Evolutionary conservation across 1,284 basidiomycete species (phyloP), one percentile per base, ranked within the genome.

Genomic region (Puccinia triticina): DNA sequence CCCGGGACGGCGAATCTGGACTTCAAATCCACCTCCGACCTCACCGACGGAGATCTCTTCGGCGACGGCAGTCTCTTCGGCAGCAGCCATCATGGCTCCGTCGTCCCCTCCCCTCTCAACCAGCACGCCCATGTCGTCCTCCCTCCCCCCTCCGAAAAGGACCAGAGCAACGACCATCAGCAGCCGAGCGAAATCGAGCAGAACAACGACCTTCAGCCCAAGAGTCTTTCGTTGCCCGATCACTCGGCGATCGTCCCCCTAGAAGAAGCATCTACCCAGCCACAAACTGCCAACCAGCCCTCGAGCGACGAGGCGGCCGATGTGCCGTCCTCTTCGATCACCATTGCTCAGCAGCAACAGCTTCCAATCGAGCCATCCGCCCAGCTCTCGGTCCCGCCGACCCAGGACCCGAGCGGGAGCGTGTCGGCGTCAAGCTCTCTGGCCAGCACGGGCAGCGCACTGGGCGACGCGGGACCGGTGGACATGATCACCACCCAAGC

Each of bases 61-160:
- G 77, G 77, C 10, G 77, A 79, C 53, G 77, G 77, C 40, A 79
- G 77, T 59, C 77, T 79, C 32, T 79, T 79, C 40, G 77, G 77
- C 5, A 69, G 61, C 5, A 79, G 57, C 46, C 72, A 77, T 40
- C 43, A 79, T 21, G 66, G 66, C 37, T 79, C 77, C 7, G 77
- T 66, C 34, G 61, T 37, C 48, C 77, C 77, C 23, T 79, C 77
- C 32, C 77, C 77, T 29, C 66, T 79, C 21, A 59, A 79, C 37
- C 77, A 64, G 34, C 50, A 50, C 7, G 40, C 48, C 3, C 43
- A 53, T 26, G 64, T 48, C 21, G 57, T 34, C 53, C 46, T 46
- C 4, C 32, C 64, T 4, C 43, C 21, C 40, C 2, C 43, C 8
- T 26, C 8, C n/a, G 66, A 69, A 23, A 69, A 67, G 23, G 64